Conservation (phyloP, 2,329 filamentous ascomycete species). For the Penicillium palitans region DNA sequence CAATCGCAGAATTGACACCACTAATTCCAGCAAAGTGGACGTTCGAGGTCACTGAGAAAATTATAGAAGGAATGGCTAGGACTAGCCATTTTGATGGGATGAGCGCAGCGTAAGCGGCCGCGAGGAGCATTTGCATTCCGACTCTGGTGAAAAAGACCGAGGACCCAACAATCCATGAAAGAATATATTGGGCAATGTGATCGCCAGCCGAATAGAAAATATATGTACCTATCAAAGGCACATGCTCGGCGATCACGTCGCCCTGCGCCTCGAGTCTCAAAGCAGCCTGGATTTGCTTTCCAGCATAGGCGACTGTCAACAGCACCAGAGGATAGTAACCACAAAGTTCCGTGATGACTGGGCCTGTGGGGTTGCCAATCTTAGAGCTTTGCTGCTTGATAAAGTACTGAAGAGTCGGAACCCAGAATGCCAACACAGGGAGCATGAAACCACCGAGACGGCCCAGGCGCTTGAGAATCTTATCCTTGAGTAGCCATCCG, state of each 20-base stretch:
- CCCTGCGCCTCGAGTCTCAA: conserved; percentile 59
- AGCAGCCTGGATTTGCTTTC: conserved; percentile 61
- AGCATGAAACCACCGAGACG: conserved; percentile 55
- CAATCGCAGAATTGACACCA: conserved; percentile 66
- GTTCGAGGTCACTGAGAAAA: conserved; percentile 66
- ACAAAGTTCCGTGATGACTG: conserved; percentile 69
- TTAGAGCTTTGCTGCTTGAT: conserved; percentile 66
- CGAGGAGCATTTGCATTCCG: conserved; percentile 69
- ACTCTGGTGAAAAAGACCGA: conserved; percentile 68
- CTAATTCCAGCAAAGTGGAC: conserved; percentile 67
- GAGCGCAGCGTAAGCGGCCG: conserved; percentile 63
- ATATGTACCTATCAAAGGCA: conserved; percentile 67
- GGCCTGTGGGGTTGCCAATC: conserved; percentile 70
- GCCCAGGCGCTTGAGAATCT: conserved; percentile 50
- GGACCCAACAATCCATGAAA: conserved; percentile 58
- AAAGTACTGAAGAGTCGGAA: conserved; percentile 70
- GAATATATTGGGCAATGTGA: conserved; percentile 41
- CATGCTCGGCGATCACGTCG: conserved; percentile 61
- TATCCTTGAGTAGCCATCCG: conserved; percentile 69
- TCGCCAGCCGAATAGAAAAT: conserved; percentile 58
- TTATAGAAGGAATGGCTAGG: conserved; percentile 68
- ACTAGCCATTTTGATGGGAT: conserved; percentile 69
- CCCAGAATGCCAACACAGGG: conserved; percentile 72
- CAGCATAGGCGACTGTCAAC: conserved; percentile 64
- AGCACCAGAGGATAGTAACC: conserved; percentile 70